Percentiles rank a stretch among this genome's conserved stretches.
These are phyloP conservation scores for Euphorbia tirucalli DNA, from an alignment of 345 rosid species.

Conservation along the genomic window DNA sequence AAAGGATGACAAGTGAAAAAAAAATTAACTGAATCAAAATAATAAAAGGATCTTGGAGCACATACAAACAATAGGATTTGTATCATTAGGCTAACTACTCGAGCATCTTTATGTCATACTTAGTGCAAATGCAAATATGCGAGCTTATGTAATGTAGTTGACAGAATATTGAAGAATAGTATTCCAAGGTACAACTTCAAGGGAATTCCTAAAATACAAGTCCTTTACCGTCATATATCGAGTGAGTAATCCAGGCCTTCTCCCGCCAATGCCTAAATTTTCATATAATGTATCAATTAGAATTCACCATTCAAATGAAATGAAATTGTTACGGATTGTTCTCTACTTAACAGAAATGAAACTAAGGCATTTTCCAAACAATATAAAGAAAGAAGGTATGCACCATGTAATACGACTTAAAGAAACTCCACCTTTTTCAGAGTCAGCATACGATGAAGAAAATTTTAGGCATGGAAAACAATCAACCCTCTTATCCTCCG, in stretches of 20 bases:
- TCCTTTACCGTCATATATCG: constrained; percentile 84
- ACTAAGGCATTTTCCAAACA: background rate
- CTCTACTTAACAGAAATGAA: too few species aligned
- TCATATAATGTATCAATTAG: constrained; percentile 30
- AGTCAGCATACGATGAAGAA: constrained; percentile 46
- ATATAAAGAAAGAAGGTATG: background rate
- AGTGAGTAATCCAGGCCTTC: constrained; percentile 72
- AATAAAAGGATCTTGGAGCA: background rate
- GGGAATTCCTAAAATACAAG: constrained; percentile 8
- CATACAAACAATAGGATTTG: background rate
- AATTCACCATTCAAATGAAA: constrained; percentile 13
- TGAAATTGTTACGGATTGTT: too few species aligned
- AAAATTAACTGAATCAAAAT: background rate
- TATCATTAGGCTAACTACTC: background rate
- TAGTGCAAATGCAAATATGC: constrained; percentile 1
- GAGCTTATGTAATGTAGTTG: background rate
- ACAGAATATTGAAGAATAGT: background rate
- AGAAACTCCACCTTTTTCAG: constrained; percentile 58
- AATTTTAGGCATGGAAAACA: constrained; percentile 83
- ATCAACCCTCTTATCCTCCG: constrained; percentile 74
- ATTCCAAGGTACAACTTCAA: background rate
- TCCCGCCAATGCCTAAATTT: constrained; percentile 55
- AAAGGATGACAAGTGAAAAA: constrained; percentile 1
- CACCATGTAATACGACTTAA: constrained; percentile 6
- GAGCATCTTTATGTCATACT: background rate